These are phyloP conservation scores for Metarhizium brunneum DNA, from an alignment of 2,329 filamentous ascomycete genomes.

Conservation along the genomic window DNA sequence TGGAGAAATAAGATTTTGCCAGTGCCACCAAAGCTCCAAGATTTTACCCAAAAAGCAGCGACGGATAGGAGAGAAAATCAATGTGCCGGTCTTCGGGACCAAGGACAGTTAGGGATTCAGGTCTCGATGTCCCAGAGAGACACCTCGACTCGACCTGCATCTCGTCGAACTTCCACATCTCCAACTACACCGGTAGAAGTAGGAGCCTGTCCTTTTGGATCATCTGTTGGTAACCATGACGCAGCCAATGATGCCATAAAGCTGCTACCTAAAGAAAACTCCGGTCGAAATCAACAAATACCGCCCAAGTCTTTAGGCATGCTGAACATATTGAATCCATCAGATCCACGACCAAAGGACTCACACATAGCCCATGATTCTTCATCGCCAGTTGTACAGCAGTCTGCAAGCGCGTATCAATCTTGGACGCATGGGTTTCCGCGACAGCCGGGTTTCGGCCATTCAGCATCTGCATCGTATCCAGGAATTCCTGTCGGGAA, in stretches of 20 bases:
- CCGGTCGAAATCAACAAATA: conserved; percentile 15
- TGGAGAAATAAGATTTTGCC: conserved; percentile 17
- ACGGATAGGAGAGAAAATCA: conserved; percentile 29
- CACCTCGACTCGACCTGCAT: conserved; percentile 45
- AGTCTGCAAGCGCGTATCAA: conserved; percentile 5
- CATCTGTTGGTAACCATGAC: conserved; percentile 13
- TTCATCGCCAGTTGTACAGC: not conserved
- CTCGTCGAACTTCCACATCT: conserved; percentile 38
- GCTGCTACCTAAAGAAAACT: conserved; percentile 13
- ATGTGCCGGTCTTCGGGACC: conserved; percentile 47
- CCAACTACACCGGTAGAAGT: conserved; percentile 26
- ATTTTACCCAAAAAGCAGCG: conserved; percentile 12
- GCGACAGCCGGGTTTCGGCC: conserved; percentile 16
- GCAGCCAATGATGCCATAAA: conserved; percentile 12
- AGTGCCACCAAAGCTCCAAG: conserved; percentile 13
- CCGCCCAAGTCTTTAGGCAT: conserved; percentile 22
- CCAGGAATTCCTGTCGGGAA: conserved; percentile 21
- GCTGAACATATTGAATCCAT: conserved; percentile 28
- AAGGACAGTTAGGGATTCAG: conserved; percentile 46
- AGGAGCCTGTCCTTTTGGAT: conserved; percentile 15
- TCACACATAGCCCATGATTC: conserved; percentile 10
- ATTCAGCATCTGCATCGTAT: conserved; percentile 23
- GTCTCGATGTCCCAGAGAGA: conserved; percentile 56
- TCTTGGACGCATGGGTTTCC: conserved; percentile 12
- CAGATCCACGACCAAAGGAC: conserved; percentile 17